Evolutionary conservation across 441 rosid genomes (phyloP).

Genomic region (Populus hybrid): DNA sequence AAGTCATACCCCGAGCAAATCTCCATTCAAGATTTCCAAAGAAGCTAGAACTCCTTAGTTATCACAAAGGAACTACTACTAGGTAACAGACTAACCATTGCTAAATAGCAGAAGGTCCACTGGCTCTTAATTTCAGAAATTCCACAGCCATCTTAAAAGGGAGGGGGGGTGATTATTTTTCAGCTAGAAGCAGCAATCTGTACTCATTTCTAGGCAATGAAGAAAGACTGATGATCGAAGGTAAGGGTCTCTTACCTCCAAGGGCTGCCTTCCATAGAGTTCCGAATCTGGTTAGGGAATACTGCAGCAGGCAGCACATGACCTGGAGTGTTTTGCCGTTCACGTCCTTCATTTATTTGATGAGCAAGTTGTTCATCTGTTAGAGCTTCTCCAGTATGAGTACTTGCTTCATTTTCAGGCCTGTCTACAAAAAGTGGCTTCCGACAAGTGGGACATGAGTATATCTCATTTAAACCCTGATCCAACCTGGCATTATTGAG

Average conservation of each 20-base stretch:
- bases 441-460: slow-evolving; percentile 96
- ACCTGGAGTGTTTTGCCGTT: slow-evolving; percentile 53
- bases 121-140: not conserved
- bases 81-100: not conserved
- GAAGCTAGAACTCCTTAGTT: too few relatives aligned
- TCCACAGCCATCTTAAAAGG: not conserved
- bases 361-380: slow-evolving; percentile 81
- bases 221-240: slow-evolving; percentile 11
- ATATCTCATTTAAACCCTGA: slow-evolving; percentile 90
- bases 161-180: not conserved
- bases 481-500: slow-evolving; percentile 75
- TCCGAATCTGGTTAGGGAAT: slow-evolving; percentile 63
- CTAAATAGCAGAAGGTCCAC: not conserved
- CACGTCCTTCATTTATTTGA: slow-evolving; percentile 61
- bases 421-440: slow-evolving; percentile 87
- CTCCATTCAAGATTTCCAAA: not conserved
- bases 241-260: slow-evolving; percentile 65
- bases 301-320: slow-evolving; percentile 53
- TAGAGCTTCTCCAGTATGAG: slow-evolving; percentile 44
- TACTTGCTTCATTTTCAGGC: slow-evolving; percentile 57
- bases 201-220: slow-evolving; percentile 12
- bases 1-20: not conserved
- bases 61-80: not conserved
- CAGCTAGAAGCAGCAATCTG: slow-evolving; percentile 2
- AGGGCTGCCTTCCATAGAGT: slow-evolving; percentile 60